Evolutionary conservation across 805 yeast genomes (phyloP).

Genomic region (Yarrowia deformans): DNA sequence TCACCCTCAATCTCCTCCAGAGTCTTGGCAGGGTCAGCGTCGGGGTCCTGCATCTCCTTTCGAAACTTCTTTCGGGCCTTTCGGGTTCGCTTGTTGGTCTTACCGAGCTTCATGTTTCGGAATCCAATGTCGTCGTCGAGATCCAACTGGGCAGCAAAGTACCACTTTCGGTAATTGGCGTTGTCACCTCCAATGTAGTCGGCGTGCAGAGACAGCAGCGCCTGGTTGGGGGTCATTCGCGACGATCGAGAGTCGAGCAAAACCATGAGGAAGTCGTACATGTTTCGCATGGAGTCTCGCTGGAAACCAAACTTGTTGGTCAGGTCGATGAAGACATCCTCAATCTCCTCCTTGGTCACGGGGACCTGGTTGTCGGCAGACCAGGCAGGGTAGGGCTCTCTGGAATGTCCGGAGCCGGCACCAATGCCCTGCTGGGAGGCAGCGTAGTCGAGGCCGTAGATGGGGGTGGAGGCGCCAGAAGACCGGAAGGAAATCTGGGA

Average conservation of each 20-base stretch:
- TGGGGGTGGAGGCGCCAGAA: conserved; percentile 94
- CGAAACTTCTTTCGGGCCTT: conserved; percentile 57
- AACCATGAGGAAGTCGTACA: conserved; percentile 79
- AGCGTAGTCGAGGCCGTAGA: conserved; percentile 69
- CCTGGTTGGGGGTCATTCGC: conserved; percentile 73
- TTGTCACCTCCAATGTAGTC: conserved; percentile 92
- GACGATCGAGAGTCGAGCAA: conserved; percentile 88
- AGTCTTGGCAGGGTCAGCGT: conserved; percentile 64
- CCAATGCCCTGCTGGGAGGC: conserved; percentile 57
- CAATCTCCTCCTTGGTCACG: conserved; percentile 69
- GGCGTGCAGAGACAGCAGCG: conserved; percentile 78
- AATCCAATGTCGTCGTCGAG: conserved; percentile 73
- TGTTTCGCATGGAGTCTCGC: conserved; percentile 74
- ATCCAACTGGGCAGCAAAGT: conserved; percentile 82
- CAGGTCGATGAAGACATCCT: conserved; percentile 63
- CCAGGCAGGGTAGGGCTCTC: conserved; percentile 99
- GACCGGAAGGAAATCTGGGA: conserved; percentile 80
- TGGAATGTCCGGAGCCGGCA: conserved; percentile 58
- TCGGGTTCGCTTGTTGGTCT: conserved; percentile 54
- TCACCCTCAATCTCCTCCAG: conserved; percentile 73
- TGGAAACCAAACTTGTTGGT: conserved; percentile 84
- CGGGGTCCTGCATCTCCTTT: conserved; percentile 56
- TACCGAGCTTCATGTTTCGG: conserved; percentile 63
- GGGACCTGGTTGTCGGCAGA: conserved; percentile 91
- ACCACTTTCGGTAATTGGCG: conserved; percentile 91